Evolutionary conservation across 202 grass and related monocot genomes (phyloP).

Genomic region (Digitaria exilis): DNA sequence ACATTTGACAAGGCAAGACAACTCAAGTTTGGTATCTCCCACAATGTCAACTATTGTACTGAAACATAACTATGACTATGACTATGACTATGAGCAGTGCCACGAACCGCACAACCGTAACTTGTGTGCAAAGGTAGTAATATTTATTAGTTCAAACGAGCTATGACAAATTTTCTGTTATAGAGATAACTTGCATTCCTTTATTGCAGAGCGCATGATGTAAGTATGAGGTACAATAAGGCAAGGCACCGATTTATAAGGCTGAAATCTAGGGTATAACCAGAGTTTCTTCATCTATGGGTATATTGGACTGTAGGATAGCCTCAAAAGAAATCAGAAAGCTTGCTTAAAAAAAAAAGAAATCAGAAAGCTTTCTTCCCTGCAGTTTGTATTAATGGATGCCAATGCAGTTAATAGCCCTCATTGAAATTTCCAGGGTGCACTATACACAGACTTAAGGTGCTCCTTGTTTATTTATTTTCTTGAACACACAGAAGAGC

Average conservation of each 20-base stretch:
- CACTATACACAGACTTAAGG: background rate
- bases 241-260: background rate
- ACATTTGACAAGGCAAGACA: slow-evolving; percentile 1
- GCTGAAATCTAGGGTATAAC: background rate
- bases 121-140: slow-evolving; percentile 22
- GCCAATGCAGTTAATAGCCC: slow-evolving; percentile 22
- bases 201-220: background rate
- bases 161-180: background rate
- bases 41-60: background rate
- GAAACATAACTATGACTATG: background rate
- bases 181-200: background rate
- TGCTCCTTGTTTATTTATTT: background rate
- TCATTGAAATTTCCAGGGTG: slow-evolving; percentile 14
- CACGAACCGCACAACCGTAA: background rate
- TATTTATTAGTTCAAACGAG: background rate
- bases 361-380: background rate
- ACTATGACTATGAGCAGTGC: background rate
- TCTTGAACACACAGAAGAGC: too few species aligned
- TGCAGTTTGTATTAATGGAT: background rate
- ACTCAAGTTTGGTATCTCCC: background rate
- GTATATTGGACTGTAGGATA: background rate
- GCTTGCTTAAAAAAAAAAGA: background rate
- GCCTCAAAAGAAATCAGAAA: background rate
- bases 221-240: background rate
- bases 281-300: background rate